Evolutionary conservation across 1,284 basidiomycete genomes (phyloP), one percentile per base, ranked within the genome.

Genomic region (Sporisorium graminicola): DNA sequence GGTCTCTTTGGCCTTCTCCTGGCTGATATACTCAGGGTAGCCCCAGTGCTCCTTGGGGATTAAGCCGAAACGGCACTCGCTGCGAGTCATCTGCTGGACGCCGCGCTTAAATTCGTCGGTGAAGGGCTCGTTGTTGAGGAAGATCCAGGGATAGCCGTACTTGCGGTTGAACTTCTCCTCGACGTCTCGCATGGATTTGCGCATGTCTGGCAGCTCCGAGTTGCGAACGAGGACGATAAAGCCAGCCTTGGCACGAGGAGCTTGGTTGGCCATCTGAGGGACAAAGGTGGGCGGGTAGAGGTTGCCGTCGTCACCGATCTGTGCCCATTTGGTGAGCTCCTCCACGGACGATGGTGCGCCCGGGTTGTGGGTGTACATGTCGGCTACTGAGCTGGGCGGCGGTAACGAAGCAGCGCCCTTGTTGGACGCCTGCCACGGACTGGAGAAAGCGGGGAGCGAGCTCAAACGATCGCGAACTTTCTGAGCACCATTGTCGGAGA

Each of bases 11-110:
- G 93, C 93, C 54, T 88, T 89, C 3, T 90, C 87, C 80, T 93
- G 87, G 63, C 84, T 73, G 62, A 87, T 86, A 86, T 91, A 94
- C 42, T 91, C 90, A 0, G 94, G 93, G 85, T 94, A 94, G 74
- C 89, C 87, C 95, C 95, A 98, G 69, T 95, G 88, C 5, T 93
- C 91, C 14, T 87, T 87, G 3, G 92, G 91, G 79, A 98, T 94
- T 52, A 92, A 87, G 9, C 95, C 95, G 84, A 95, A 98, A 20
- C 78, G 73, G 13, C 77, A 68, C 33, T 82, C 75, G 57, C 82
- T 78, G 18, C 82, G 80, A 12, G 85, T 85, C 79, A 86, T 80
- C 54, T 80, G 63, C 29, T 69, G 65, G 22, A 85, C 83, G 33
- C 79, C 80, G 43, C 75, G 65, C 68, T 86, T 87, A 82, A 87